phyloP scores from a whole-genome alignment of 2,329 filamentous ascomycete species.

The Diaporthe nobilis region DNA sequence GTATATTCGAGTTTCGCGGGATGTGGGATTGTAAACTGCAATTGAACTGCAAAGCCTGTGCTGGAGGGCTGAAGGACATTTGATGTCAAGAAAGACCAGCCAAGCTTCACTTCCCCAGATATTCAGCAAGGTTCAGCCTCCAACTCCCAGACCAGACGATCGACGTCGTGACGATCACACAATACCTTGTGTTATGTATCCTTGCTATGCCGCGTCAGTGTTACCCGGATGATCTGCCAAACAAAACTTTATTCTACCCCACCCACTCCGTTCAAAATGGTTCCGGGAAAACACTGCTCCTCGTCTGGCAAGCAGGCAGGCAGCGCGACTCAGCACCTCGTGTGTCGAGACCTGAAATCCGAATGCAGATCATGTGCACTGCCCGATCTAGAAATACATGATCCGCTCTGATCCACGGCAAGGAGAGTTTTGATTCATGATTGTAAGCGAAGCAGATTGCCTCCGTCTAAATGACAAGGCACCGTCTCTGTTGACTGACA shows the following conservation, averaged over 20 bases:
- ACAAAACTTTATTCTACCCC: constrained; percentile 14
- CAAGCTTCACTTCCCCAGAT: constrained; percentile 24
- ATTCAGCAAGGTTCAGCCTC: constrained; percentile 1
- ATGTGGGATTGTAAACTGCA: neutral
- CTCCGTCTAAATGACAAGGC: neutral
- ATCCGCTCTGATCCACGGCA: neutral
- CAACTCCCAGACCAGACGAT: constrained; percentile 11
- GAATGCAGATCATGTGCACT: neutral
- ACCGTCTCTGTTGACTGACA: neutral
- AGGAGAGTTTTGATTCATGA: neutral
- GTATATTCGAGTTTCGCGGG: neutral
- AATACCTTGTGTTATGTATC: neutral
- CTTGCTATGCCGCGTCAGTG: constrained; percentile 18
- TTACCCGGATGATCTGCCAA: constrained; percentile 13
- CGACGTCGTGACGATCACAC: constrained; percentile 10
- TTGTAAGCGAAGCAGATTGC: neutral
- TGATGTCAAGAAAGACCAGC: neutral
- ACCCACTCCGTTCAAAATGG: neutral
- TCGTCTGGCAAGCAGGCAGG: neutral
- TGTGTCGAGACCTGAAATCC: neutral
- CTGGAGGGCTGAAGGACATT: neutral
- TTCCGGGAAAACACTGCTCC: neutral
- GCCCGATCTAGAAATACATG: constrained; percentile 2
- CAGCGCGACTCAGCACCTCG: constrained; percentile 20
- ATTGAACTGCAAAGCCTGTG: neutral